phyloP scores from a whole-genome alignment of 2,329 filamentous ascomycete genomes.

The Diaporthe batatas region DNA sequence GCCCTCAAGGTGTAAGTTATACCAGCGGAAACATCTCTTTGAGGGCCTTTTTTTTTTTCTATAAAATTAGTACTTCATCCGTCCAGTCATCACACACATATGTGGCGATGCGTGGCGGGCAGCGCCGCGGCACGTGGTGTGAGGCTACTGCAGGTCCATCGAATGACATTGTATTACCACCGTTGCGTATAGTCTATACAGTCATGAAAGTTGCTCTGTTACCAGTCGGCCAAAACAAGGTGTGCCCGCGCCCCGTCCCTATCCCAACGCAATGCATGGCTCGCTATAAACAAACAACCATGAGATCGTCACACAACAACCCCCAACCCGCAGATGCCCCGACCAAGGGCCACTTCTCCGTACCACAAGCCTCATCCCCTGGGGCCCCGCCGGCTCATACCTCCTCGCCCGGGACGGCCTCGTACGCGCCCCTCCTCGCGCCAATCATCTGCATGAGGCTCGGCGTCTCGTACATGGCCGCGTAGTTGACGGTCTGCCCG shows the following conservation, averaged over 20 bases:
- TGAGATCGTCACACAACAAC: constrained; percentile 7
- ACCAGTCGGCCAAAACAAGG: constrained; percentile 12
- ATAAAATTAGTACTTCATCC: background rate
- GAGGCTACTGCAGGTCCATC: background rate
- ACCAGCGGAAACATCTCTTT: background rate
- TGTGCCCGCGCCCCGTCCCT: background rate
- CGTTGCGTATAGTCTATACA: constrained; percentile 29
- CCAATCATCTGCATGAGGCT: constrained; percentile 70
- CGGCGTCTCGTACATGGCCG: constrained; percentile 89
- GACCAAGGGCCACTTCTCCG: too few relatives aligned
- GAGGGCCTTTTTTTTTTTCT: too few relatives aligned
- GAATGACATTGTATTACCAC: background rate
- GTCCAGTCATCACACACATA: background rate
- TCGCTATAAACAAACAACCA: constrained; percentile 37
- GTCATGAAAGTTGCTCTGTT: background rate
- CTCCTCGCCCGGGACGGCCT: constrained; percentile 72
- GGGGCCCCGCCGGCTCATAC: constrained; percentile 51
- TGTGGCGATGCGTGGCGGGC: background rate
- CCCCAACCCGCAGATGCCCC: background rate
- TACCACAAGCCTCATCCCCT: background rate
- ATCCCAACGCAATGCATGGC: constrained; percentile 38
- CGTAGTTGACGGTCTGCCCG: constrained; percentile 87
- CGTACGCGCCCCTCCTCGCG: constrained; percentile 66
- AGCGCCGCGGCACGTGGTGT: background rate
- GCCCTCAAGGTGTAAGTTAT: background rate